A percentile compares a stretch with the other conserved stretches of the same genome.
phyloP scores from a whole-genome alignment of 208 protist genomes.

The Spironucleus salmonicida region DNA sequence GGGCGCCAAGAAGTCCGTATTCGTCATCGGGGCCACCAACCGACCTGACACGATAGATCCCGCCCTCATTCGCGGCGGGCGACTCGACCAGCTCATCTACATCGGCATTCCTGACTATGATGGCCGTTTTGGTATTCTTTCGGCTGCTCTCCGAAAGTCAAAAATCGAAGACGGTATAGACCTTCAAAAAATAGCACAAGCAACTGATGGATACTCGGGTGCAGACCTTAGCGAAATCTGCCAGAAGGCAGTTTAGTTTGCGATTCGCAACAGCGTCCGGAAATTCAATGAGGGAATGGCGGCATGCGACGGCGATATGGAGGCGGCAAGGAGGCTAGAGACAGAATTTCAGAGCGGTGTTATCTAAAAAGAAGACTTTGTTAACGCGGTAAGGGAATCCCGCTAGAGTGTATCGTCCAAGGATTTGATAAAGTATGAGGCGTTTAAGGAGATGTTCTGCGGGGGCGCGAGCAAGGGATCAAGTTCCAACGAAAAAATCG shows the following conservation, averaged over 20 bases:
- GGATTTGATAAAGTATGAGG: slow-evolving; percentile 69
- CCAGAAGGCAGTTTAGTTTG: slow-evolving; percentile 63
- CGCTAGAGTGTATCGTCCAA: slow-evolving; percentile 61
- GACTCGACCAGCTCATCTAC: slow-evolving; percentile 89
- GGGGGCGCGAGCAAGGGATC: background rate
- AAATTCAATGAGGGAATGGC: slow-evolving; percentile 2
- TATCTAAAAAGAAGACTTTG: slow-evolving; percentile 61
- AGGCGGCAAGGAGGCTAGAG: slow-evolving; percentile 42
- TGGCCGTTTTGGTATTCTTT: slow-evolving; percentile 81
- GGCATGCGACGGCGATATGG: slow-evolving; percentile 18
- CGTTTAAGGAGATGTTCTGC: slow-evolving; percentile 53
- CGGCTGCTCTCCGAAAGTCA: slow-evolving; percentile 85
- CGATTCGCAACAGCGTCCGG: slow-evolving; percentile 57
- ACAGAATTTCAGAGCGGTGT: slow-evolving; percentile 60
- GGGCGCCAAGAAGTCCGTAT: slow-evolving; percentile 94
- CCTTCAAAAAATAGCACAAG: slow-evolving; percentile 74
- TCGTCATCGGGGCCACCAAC: slow-evolving; percentile 99
- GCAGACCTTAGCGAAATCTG: slow-evolving; percentile 89
- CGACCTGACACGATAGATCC: slow-evolving; percentile 98
- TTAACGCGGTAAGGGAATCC: slow-evolving; percentile 58
- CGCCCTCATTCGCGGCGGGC: slow-evolving; percentile 90
- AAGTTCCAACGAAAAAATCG: background rate
- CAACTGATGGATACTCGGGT: slow-evolving; percentile 92
- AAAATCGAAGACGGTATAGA: slow-evolving; percentile 84
- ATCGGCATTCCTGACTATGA: slow-evolving; percentile 94